Evolutionary conservation across 1,284 basidiomycete species (phyloP).

Genomic region (Wolfiporia cocos): DNA sequence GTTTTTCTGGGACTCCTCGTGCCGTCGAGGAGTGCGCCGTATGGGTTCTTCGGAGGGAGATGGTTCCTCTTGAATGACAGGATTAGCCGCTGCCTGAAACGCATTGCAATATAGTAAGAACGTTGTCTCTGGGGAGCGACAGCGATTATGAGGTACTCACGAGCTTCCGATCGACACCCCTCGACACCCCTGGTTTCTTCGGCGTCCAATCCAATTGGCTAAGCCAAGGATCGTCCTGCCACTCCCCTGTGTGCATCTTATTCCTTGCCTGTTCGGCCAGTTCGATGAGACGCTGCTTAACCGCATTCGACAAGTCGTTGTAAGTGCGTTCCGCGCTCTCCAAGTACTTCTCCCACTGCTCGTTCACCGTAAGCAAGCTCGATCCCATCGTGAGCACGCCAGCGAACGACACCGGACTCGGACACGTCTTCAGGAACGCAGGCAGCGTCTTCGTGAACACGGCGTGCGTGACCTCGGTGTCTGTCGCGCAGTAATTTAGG

Average conservation of each 20-base stretch:
- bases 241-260: slow-evolving; percentile 41
- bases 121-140: background rate
- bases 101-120: background rate
- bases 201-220: slow-evolving; percentile 95
- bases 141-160: no score
- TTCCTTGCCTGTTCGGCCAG: slow-evolving; percentile 62
- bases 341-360: slow-evolving; percentile 85
- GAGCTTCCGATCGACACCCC: slow-evolving; percentile 39
- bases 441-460: slow-evolving; percentile 85
- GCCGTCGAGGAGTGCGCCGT: slow-evolving; percentile 82
- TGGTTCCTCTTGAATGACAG: no score
- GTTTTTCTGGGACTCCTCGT: slow-evolving; percentile 46
- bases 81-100: no score
- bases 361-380: slow-evolving; percentile 87
- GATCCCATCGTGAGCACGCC: slow-evolving; percentile 92
- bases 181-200: slow-evolving; percentile 71
- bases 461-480: slow-evolving; percentile 82
- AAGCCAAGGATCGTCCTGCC: slow-evolving; percentile 83
- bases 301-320: slow-evolving; percentile 67
- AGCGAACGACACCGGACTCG: slow-evolving; percentile 90
- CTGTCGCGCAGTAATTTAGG: slow-evolving; percentile 84
- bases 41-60: no score
- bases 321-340: slow-evolving; percentile 76
- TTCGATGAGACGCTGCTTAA: slow-evolving; percentile 61
- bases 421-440: slow-evolving; percentile 79